These are phyloP conservation scores for Epithemia pelagica DNA, from an alignment of 108 stramenopile genomes.

Conservation along the genomic window DNA sequence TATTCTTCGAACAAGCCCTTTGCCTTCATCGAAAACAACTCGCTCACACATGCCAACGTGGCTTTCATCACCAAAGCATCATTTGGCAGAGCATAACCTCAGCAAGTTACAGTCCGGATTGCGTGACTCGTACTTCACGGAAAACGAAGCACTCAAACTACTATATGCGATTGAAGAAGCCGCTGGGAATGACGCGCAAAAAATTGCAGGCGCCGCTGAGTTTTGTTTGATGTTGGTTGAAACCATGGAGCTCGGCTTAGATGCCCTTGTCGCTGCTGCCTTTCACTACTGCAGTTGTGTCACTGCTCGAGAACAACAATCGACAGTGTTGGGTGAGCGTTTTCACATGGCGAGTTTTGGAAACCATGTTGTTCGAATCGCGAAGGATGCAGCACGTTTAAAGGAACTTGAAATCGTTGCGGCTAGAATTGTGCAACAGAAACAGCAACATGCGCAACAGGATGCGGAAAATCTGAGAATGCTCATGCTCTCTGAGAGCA, in stretches of 20 bases:
- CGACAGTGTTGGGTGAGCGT: neutral
- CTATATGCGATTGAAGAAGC: constrained; percentile 54
- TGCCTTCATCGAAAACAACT: neutral
- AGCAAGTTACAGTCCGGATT: constrained; percentile 24
- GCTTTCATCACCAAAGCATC: constrained; percentile 22
- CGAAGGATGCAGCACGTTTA: constrained; percentile 58
- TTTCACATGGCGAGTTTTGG: constrained; percentile 34
- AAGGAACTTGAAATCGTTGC: constrained; percentile 63
- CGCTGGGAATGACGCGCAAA: constrained; percentile 34
- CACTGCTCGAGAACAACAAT: constrained; percentile 24
- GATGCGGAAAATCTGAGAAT: constrained; percentile 50
- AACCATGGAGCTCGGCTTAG: constrained; percentile 69
- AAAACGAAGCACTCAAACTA: constrained; percentile 31
- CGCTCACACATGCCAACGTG: constrained; percentile 23
- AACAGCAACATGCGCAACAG: constrained; percentile 9
- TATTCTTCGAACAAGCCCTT: neutral
- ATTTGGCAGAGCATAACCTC: constrained; percentile 21
- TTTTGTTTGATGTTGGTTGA: constrained; percentile 68
- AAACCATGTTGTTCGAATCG: constrained; percentile 45
- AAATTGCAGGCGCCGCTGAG: constrained; percentile 65
- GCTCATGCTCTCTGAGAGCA: constrained; percentile 54
- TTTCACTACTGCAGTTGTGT: constrained; percentile 60
- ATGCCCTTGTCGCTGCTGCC: constrained; percentile 54
- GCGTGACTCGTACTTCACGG: constrained; percentile 32
- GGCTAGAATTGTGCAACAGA: constrained; percentile 6